Percentiles rank a stretch among this genome's conserved stretches.
Conservation (phyloP, 306 rosid genomes). For the Leucaena leucocephala region DNA sequence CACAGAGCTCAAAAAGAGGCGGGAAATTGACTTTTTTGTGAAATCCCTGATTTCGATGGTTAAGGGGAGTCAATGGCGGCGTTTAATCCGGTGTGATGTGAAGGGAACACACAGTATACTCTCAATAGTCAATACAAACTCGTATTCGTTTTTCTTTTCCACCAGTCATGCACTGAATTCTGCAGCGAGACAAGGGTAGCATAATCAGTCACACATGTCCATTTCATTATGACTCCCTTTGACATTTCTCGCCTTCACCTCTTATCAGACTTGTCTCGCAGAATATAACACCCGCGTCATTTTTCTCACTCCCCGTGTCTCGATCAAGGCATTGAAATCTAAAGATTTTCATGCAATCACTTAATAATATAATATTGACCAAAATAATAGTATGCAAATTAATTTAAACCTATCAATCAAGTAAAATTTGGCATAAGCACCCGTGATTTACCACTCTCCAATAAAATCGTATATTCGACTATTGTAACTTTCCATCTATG, state of each 20-base stretch:
- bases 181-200: neutral
- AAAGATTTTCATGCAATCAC: too few species aligned
- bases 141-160: neutral
- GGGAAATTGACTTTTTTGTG: neutral
- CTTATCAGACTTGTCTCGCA: neutral
- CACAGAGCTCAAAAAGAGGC: neutral
- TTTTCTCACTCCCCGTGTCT: too few species aligned
- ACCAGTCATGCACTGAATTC: neutral
- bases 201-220: neutral
- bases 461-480: too few species aligned
- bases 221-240: neutral
- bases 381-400: too few species aligned
- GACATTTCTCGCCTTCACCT: neutral
- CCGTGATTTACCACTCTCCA: neutral
- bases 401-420: too few species aligned
- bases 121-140: neutral
- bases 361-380: too few species aligned
- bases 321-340: too few species aligned
- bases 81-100: neutral
- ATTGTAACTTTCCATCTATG: neutral
- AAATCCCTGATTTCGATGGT: neutral
- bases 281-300: too few species aligned
- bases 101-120: neutral
- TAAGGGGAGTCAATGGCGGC: neutral
- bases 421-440: neutral